Evolutionary conservation across 331 rosid genomes (phyloP), one percentile per base, ranked within the genome.

Genomic region (Malus hybrid): DNA sequence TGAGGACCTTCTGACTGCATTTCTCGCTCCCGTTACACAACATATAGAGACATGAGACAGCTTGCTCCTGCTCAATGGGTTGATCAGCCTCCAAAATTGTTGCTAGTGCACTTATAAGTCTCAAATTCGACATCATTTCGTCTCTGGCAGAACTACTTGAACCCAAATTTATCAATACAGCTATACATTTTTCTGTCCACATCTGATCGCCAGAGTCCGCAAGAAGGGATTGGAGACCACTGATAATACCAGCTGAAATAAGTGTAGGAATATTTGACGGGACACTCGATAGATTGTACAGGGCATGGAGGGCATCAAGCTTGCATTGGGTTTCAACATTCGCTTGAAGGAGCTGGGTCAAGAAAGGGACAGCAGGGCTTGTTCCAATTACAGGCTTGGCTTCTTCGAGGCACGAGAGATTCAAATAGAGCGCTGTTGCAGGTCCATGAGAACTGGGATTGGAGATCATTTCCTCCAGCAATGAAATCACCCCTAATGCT

Each of bases 291-390:
- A 94, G 93, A 77, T 94, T 90, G 79, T 84, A 92, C 57, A 94
- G 92, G n/a, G 99, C 86, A 59, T 94, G 96, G 65, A 94, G 97
- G 39, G 97, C 87, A 78, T 94, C 99, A 57, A 85, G 90, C 86
- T 85, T 90, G 91, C 97, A 90, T 72, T 82, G 93, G 48, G 69
- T 63, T 56, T 85, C 92, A 20, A 85, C 76, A 75, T 85, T 64
- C 18, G 84, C 46, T 72, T 71, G 80, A 79, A 90, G 97, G 76
- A 87, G 83, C 79, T 75, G 71, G 27, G 87, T 81, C 54, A 94
- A 88, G 90, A 87, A 90, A 69, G 86, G 87, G 76, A 85, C 92
- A 13, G 97, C 99, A 33, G 76, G 77, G 56, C 93, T 84, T 28
- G 70, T 69, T 33, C 99, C 96, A 72, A 94, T 86, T 75, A 85